Evolutionary conservation across 345 rosid genomes (phyloP).

Genomic region (Excoecaria agallocha): DNA sequence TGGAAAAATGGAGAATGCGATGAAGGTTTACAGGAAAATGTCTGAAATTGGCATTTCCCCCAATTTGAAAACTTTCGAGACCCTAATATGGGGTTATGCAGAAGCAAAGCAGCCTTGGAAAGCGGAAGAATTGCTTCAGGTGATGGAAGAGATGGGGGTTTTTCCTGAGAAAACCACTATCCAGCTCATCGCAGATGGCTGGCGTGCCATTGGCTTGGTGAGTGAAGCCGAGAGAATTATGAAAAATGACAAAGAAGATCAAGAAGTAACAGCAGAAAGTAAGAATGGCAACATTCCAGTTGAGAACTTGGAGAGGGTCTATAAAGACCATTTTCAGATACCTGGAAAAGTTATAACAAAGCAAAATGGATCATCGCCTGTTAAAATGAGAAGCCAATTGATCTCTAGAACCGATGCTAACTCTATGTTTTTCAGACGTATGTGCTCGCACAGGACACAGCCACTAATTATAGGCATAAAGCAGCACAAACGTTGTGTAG

Average conservation of each 20-base stretch:
- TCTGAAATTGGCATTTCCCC: constrained; percentile 51
- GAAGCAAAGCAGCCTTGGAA: constrained; percentile 84
- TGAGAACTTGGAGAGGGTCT: constrained; percentile 30
- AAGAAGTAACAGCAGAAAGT: constrained; percentile 22
- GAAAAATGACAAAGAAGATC: constrained; percentile 20
- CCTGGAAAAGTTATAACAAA: constrained; percentile 28
- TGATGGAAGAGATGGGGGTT: constrained; percentile 63
- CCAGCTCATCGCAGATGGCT: constrained; percentile 72
- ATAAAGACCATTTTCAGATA: constrained; percentile 31
- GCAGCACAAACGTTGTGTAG: constrained; percentile 31
- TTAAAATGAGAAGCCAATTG: constrained; percentile 34
- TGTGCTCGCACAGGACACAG: constrained; percentile 26
- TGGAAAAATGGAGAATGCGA: constrained; percentile 69
- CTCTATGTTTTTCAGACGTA: constrained; percentile 24
- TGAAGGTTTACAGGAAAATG: constrained; percentile 57
- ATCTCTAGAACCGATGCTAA: constrained; percentile 14
- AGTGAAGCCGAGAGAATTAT: constrained; percentile 54
- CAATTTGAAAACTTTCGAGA: constrained; percentile 77
- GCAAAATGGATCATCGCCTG: constrained; percentile 30
- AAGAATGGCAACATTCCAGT: constrained; percentile 26
- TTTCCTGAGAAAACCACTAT: constrained; percentile 52
- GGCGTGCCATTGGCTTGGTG: constrained; percentile 67
- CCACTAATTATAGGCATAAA: constrained; percentile 39
- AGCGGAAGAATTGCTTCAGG: constrained; percentile 67
- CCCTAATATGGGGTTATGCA: constrained; percentile 84